phyloP scores from a whole-genome alignment of 2,329 filamentous ascomycete genomes.

The Ceratocystis alfenasii region DNA sequence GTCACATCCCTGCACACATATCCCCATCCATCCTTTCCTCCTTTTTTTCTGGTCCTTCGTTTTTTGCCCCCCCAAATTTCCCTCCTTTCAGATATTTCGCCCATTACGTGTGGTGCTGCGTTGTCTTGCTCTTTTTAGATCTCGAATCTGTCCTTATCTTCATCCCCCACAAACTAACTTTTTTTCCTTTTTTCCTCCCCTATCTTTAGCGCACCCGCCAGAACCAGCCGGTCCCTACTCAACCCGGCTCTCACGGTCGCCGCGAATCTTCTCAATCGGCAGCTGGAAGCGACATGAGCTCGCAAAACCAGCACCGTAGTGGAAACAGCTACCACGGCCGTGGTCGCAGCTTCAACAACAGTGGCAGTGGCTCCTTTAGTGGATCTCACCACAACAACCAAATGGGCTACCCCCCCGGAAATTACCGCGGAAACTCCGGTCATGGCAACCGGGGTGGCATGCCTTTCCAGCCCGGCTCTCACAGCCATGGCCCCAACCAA shows the following conservation, averaged over 20 bases:
- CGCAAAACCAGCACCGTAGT: constrained; percentile 43
- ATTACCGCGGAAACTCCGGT: constrained; percentile 32
- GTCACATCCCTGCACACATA: not conserved
- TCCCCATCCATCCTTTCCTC: no score
- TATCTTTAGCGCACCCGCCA: constrained; percentile 46
- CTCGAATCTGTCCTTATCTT: no score
- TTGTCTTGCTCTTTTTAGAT: no score
- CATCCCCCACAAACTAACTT: not conserved
- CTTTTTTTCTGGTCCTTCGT: not conserved
- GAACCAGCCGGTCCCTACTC: constrained; percentile 48
- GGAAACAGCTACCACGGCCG: constrained; percentile 39
- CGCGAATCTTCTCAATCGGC: constrained; percentile 77
- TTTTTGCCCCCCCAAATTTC: constrained; percentile 22
- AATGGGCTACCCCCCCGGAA: constrained; percentile 31
- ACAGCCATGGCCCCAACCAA: constrained; percentile 31
- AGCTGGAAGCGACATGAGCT: constrained; percentile 24
- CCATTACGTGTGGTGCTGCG: no score
- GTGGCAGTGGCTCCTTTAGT: constrained; percentile 38
- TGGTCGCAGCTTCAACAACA: constrained; percentile 30
- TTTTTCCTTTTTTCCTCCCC: constrained; percentile 22
- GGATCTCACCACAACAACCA: constrained; percentile 36
- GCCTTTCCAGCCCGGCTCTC: constrained; percentile 38
- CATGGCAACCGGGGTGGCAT: constrained; percentile 39
- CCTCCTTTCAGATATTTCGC: not conserved
- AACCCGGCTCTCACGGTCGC: constrained; percentile 62